Percentiles rank a stretch among this genome's conserved stretches.
Evolutionary conservation across 108 stramenopile species (phyloP).

Genomic region (Aurantiochytrium sp.): DNA sequence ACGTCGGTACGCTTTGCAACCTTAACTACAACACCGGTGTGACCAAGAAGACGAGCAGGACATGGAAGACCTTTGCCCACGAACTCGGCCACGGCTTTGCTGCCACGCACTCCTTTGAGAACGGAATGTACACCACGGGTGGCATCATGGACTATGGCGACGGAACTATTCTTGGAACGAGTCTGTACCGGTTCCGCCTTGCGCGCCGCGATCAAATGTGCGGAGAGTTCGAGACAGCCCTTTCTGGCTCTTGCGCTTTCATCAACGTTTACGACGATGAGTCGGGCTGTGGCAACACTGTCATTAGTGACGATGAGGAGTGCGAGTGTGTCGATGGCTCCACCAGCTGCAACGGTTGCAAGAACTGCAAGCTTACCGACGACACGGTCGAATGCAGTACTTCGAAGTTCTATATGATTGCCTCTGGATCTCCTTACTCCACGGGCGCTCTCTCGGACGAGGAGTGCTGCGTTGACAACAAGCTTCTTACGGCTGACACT

Average conservation of each 20-base stretch:
- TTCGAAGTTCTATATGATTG: background rate
- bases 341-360: background rate
- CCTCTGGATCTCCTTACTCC: background rate
- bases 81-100: background rate
- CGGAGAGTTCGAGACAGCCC: background rate
- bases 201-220: constrained; percentile 17
- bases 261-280: background rate
- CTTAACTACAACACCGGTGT: background rate
- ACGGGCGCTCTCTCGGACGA: background rate
- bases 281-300: background rate
- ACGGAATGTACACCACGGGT: background rate
- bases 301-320: background rate
- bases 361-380: background rate
- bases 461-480: background rate
- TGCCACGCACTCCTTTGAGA: background rate
- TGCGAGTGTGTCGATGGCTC: background rate
- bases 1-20: background rate
- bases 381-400: background rate
- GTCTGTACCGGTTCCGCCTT: background rate
- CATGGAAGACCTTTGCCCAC: background rate
- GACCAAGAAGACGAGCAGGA: background rate
- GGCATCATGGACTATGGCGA: constrained; percentile 17
- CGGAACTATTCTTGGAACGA: background rate
- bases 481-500: background rate
- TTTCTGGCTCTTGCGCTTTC: background rate